phyloP scores from a whole-genome alignment of 148 eudicot genomes.

The Fallopia convolvulus region DNA sequence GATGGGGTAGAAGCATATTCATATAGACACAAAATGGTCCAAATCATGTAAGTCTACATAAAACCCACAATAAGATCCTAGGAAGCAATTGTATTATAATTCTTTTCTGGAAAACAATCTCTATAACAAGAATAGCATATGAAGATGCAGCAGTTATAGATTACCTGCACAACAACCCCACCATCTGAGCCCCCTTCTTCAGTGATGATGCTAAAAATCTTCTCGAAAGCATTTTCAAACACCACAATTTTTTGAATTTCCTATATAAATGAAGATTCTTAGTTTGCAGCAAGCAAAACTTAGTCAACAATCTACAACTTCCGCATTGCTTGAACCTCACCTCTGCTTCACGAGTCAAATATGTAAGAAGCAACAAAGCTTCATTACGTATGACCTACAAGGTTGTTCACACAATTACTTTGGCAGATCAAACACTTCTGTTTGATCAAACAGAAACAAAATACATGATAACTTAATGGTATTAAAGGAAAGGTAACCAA shows the following conservation, averaged over 20 bases:
- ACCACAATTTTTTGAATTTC: slow-evolving; percentile 98
- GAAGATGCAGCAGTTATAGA: slow-evolving; percentile 6
- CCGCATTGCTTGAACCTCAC: slow-evolving; percentile 25
- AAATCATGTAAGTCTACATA: background rate
- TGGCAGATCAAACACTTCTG: slow-evolving; percentile 9
- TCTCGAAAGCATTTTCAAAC: slow-evolving; percentile 97
- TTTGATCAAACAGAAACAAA: background rate
- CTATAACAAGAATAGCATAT: background rate
- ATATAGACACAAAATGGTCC: background rate
- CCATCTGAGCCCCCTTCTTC: slow-evolving; percentile 99
- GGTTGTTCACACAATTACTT: slow-evolving; percentile 16
- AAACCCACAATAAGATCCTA: background rate
- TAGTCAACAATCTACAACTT: background rate
- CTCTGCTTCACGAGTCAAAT: slow-evolving; percentile 97
- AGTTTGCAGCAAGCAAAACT: background rate
- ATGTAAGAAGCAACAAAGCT: slow-evolving; percentile 89
- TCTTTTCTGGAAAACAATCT: background rate
- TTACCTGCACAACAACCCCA: slow-evolving; percentile 97
- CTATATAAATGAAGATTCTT: slow-evolving; percentile 23
- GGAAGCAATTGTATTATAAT: background rate
- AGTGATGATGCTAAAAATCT: slow-evolving; percentile 81
- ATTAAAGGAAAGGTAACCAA: background rate
- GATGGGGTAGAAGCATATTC: background rate
- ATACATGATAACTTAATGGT: background rate
- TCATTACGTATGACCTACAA: slow-evolving; percentile 92